Conservation (phyloP, 2,329 filamentous ascomycete species). For the Cytospora paraplurivora region DNA sequence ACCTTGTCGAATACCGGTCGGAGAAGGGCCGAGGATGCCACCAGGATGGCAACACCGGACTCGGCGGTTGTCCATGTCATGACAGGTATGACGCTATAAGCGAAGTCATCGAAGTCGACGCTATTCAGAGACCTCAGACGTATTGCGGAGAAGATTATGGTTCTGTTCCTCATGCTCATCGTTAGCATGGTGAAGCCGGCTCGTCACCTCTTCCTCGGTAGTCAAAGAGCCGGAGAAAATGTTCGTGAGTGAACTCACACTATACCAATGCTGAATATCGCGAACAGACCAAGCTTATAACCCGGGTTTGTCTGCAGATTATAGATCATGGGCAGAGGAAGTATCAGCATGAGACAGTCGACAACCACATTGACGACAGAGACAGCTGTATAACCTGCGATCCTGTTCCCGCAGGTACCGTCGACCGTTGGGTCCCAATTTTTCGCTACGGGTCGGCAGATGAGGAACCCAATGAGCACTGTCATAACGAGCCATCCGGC, state of each 20-base stretch:
- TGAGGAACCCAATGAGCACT: constrained; percentile 30
- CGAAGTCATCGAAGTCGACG: constrained; percentile 34
- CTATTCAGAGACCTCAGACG: constrained; percentile 31
- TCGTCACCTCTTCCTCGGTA: neutral
- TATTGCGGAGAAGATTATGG: constrained; percentile 40
- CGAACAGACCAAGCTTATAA: constrained; percentile 36
- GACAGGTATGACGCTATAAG: constrained; percentile 31
- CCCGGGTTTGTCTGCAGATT: constrained; percentile 38
- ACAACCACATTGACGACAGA: constrained; percentile 44
- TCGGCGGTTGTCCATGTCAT: constrained; percentile 35
- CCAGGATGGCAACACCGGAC: constrained; percentile 33
- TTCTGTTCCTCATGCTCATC: neutral
- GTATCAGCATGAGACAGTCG: constrained; percentile 42
- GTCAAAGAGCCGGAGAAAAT: neutral
- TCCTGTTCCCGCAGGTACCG: constrained; percentile 42
- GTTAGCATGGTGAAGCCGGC: neutral
- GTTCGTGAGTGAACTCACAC: constrained; percentile 29
- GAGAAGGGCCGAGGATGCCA: constrained; percentile 33
- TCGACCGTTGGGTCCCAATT: constrained; percentile 34
- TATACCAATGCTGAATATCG: constrained; percentile 37
- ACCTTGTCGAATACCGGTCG: constrained; percentile 34
- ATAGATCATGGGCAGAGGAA: constrained; percentile 43
- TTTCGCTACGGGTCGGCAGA: constrained; percentile 34
- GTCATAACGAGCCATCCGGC: constrained; percentile 25
- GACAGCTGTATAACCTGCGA: constrained; percentile 43